A percentile compares a stretch with the other conserved stretches of the same genome.
Conservation (phyloP, 2,329 filamentous ascomycete genomes). For the Ascochyta rabiei region DNA sequence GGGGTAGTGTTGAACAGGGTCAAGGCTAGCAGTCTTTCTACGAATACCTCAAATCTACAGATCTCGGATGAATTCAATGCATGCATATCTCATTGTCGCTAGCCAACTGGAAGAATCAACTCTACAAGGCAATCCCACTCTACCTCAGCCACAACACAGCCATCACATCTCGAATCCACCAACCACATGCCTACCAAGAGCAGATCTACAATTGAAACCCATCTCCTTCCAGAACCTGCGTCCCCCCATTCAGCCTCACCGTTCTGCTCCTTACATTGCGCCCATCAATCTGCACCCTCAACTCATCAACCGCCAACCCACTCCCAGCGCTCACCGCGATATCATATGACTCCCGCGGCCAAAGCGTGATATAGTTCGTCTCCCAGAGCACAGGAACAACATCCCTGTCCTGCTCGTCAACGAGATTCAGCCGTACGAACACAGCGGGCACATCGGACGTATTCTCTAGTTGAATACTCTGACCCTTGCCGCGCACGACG, state of each 20-base stretch:
- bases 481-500: constrained; percentile 3
- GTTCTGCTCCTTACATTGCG: constrained; percentile 19
- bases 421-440: constrained; percentile 61
- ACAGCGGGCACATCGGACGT: constrained; percentile 60
- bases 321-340: constrained; percentile 3
- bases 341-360: constrained; percentile 56
- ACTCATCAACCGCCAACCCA: not conserved
- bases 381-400: constrained; percentile 62
- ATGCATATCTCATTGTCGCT: too few relatives aligned
- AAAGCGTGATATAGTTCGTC: constrained; percentile 69
- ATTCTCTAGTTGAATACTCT: constrained; percentile 59
- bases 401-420: constrained; percentile 54
- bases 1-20: not conserved
- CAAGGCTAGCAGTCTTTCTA: not conserved
- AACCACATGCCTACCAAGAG: too few relatives aligned
- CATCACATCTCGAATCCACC: too few relatives aligned
- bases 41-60: too few relatives aligned
- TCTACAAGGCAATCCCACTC: too few relatives aligned
- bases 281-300: constrained; percentile 18
- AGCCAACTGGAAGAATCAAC: too few relatives aligned
- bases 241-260: constrained; percentile 11
- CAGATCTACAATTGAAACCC: not conserved
- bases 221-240: constrained; percentile 9
- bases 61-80: too few relatives aligned
- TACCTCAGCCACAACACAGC: too few relatives aligned